Evolutionary conservation across 2,329 filamentous ascomycete genomes (phyloP), one percentile per base, ranked within the genome.

Genomic region (Fusarium denticulatum): DNA sequence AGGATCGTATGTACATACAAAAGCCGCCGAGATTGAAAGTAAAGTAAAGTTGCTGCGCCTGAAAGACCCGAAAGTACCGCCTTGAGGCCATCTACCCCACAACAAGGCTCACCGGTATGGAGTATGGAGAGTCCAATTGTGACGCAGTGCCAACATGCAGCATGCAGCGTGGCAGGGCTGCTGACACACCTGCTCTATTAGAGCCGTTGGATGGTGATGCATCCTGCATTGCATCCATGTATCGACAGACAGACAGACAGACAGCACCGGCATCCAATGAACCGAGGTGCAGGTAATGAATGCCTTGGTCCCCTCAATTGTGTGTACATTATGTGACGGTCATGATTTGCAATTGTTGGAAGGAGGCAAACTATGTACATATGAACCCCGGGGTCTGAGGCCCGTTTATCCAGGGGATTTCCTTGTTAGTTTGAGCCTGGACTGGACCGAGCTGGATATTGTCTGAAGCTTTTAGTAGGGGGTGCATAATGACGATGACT

Each of bases 61-160:
- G 50, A 66, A 60, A 60, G 56, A 56, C 65, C 43, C 36, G 55
- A 70, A 71, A 58, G 42, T 47, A 60, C 42, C 56, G 24, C 46
- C 53, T 49, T 71, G 71, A 73, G 70, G 66, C 66, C 70, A 67
- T 69, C 70, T 73, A 71, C 70, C 71, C 71, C 71, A 73, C 71
- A 73, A 39, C 53, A 60, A 37, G 42, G 60, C 70, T 73, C 71
- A 73, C 71, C 71, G 71, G 71, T 73, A 73, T 73, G 71, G 71
- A 60, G 49, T 46, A 43, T 74, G 71, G 71, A 59, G 59, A 74
- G 71, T 55, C 70, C 71, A 73, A 73, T 74, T 67, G 63, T 42
- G 36, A 32, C 18, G 53, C 66, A 50, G 40, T 42, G 37, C 47
- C 60, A 73, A 39, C 37, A 60, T 53, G 56, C 56, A 64, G 46